Percentiles rank a stretch among this genome's conserved stretches.
These are phyloP conservation scores for Cystofilobasidium capitatum DNA, from an alignment of 768 basidiomycete species.

Conservation along the genomic window DNA sequence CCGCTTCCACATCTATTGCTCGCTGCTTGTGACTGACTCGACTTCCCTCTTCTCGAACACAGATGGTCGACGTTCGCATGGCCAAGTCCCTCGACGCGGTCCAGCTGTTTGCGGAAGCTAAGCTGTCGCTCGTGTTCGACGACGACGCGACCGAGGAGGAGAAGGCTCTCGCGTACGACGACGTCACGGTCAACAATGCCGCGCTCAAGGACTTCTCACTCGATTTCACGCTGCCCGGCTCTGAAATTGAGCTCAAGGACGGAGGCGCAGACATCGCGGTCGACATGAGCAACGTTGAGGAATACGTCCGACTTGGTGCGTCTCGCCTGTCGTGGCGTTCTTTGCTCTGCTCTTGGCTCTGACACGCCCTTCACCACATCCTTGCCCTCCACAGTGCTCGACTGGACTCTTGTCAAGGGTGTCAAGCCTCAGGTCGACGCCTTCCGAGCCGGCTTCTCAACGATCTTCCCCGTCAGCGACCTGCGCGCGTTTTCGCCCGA, in stretches of 20 bases:
- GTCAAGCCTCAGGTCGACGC: slow-evolving; percentile 70
- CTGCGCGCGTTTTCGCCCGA: slow-evolving; percentile 85
- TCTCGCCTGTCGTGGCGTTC: neutral
- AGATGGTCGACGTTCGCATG: slow-evolving; percentile 76
- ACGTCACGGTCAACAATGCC: slow-evolving; percentile 52
- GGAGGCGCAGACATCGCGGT: slow-evolving; percentile 70
- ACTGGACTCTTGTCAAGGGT: slow-evolving; percentile 77
- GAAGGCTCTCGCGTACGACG: slow-evolving; percentile 37
- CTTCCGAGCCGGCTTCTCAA: slow-evolving; percentile 55
- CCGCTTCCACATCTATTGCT: neutral
- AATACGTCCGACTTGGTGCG: slow-evolving; percentile 60
- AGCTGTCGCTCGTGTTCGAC: slow-evolving; percentile 24
- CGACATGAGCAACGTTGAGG: slow-evolving; percentile 75
- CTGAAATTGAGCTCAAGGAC: slow-evolving; percentile 78
- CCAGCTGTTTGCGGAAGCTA: slow-evolving; percentile 45
- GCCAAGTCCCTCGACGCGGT: slow-evolving; percentile 77
- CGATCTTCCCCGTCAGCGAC: slow-evolving; percentile 88
- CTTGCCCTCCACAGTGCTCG: slow-evolving; percentile 49
- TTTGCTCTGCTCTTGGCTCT: neutral
- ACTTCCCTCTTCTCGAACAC: neutral
- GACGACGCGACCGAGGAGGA: slow-evolving; percentile 30
- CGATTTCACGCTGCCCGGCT: slow-evolving; percentile 94
- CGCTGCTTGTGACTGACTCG: neutral
- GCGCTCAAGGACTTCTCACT: slow-evolving; percentile 78
- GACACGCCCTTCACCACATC: neutral